These are phyloP conservation scores for Neurospora tetrasperma DNA, from an alignment of 495 filamentous ascomycete species.

Conservation along the genomic window DNA sequence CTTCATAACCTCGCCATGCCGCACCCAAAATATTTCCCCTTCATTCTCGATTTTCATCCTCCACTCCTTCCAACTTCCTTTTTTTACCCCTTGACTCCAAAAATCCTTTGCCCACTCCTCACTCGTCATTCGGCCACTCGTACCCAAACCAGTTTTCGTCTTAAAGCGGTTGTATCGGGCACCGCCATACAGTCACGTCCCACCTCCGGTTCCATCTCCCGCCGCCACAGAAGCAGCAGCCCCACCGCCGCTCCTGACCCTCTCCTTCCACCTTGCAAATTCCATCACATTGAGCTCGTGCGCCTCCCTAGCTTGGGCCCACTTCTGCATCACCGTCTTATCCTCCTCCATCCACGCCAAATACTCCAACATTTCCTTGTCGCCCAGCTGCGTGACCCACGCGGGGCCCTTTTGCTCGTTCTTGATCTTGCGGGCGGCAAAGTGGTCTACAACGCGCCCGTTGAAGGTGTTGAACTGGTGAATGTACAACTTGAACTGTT, in stretches of 20 bases:
- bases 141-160: not conserved
- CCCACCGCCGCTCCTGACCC: slow-evolving; percentile 18
- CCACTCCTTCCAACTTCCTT: not conserved
- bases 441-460: slow-evolving; percentile 53
- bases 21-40: not conserved
- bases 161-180: not conserved
- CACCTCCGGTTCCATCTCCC: slow-evolving; percentile 21
- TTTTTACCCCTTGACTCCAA: not conserved
- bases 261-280: slow-evolving; percentile 47
- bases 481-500: slow-evolving; percentile 57
- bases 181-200: not conserved
- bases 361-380: slow-evolving; percentile 42
- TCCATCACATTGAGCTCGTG: slow-evolving; percentile 52
- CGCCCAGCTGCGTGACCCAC: slow-evolving; percentile 50
- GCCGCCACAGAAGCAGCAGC: slow-evolving; percentile 3
- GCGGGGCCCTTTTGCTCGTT: slow-evolving; percentile 28
- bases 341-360: slow-evolving; percentile 53
- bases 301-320: slow-evolving; percentile 52
- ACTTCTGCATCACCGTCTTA: slow-evolving; percentile 48
- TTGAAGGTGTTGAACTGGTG: slow-evolving; percentile 58
- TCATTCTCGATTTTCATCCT: not conserved
- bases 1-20: not conserved
- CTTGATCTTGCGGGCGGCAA: slow-evolving; percentile 49
- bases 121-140: not conserved
- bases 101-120: not conserved